A percentile compares a stretch with the other conserved stretches of the same genome.
Evolutionary conservation across 2,329 filamentous ascomycete species (phyloP).

Genomic region (Stemphylium lycopersici): DNA sequence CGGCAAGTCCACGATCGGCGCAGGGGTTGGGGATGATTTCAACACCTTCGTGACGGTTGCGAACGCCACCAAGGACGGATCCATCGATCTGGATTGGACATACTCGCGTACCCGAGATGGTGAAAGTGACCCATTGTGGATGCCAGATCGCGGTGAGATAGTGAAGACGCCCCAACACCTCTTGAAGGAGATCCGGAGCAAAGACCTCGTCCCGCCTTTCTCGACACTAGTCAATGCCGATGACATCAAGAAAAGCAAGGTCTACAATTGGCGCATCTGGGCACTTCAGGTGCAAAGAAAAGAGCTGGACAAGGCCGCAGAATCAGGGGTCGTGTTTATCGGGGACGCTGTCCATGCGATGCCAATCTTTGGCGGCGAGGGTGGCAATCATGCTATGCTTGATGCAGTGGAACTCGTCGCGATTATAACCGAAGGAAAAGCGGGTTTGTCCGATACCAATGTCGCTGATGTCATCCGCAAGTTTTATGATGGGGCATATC

Average conservation of each 20-base stretch:
- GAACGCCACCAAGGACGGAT: not conserved
- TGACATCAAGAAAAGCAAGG: slow-evolving; percentile 3
- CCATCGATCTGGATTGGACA: not conserved
- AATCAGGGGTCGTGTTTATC: not conserved
- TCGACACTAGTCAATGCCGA: not conserved
- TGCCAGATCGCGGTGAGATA: not conserved
- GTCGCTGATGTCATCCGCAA: not conserved
- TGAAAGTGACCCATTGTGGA: not conserved
- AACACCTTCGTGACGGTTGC: not conserved
- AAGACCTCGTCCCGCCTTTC: not conserved
- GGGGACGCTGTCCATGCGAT: not conserved
- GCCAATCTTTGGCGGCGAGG: slow-evolving; percentile 1
- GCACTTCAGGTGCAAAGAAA: not conserved
- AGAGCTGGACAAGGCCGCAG: not conserved
- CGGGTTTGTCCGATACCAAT: not conserved
- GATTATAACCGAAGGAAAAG: not conserved
- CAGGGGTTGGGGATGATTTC: not conserved
- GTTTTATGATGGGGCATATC: not conserved
- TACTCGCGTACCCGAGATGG: not conserved
- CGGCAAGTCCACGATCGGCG: not conserved
- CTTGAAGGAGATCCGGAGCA: not conserved
- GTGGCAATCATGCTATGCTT: slow-evolving; percentile 1
- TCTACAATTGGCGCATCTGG: slow-evolving; percentile 2
- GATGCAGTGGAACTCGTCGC: not conserved
- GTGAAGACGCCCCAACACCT: not conserved